Percentiles rank a stretch among this genome's conserved stretches.
These are phyloP conservation scores for Hordeum marinum DNA, from an alignment of 176 grass and related monocot genomes.

Conservation along the genomic window DNA sequence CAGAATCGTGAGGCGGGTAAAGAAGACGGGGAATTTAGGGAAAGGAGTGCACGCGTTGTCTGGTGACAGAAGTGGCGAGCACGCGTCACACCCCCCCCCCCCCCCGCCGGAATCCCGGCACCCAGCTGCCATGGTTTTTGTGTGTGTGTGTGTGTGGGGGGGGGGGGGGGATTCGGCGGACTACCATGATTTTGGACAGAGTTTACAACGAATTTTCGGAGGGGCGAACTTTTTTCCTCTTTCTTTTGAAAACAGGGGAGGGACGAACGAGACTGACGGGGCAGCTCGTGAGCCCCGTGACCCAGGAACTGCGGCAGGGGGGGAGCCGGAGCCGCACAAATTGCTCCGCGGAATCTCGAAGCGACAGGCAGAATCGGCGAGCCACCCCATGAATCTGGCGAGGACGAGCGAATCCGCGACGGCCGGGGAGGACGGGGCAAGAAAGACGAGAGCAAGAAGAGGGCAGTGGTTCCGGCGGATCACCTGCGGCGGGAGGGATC, in stretches of 20 bases:
- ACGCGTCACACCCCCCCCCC: neutral
- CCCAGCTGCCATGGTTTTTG: neutral
- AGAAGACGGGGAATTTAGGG: neutral
- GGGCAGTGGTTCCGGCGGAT: neutral
- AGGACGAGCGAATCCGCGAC: neutral
- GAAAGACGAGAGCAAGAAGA: too few relatives aligned
- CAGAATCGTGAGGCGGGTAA: neutral
- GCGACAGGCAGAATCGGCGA: neutral
- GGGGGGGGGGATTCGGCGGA: neutral
- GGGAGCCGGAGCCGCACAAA: neutral
- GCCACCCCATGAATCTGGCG: neutral
- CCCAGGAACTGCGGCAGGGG: neutral
- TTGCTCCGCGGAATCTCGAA: neutral
- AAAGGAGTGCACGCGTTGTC: neutral
- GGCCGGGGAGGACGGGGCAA: neutral
- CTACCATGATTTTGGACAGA: neutral
- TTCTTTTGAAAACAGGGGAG: neutral
- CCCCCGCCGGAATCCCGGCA: neutral
- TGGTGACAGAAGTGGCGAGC: neutral
- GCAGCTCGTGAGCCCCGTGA: neutral
- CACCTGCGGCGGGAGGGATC: conserved; percentile 54
- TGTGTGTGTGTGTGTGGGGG: too few relatives aligned
- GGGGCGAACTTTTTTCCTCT: too few relatives aligned
- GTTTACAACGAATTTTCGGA: neutral
- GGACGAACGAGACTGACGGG: neutral